Evolutionary conservation across 257 asterid genomes (phyloP).

Genomic region (Nicotiana tabacum): DNA sequence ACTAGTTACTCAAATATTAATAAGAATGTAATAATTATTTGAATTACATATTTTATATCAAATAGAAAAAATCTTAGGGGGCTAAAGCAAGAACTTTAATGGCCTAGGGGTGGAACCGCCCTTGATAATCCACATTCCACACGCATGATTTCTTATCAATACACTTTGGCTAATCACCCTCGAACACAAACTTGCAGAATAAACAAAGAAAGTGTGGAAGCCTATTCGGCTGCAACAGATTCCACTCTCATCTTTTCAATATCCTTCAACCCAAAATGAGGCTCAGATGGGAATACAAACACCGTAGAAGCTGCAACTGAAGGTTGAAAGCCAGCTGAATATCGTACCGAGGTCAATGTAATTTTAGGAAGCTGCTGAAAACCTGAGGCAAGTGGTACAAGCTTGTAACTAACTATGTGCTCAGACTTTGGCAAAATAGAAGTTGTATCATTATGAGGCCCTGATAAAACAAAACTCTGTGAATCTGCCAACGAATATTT

Average conservation of each 20-base stretch:
- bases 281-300: constrained; percentile 78
- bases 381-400: constrained; percentile 80
- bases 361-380: constrained; percentile 80
- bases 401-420: constrained; percentile 53
- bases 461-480: constrained; percentile 69
- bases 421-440: constrained; percentile 66
- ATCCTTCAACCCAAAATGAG: constrained; percentile 37
- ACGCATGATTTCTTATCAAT: not conserved
- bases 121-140: not conserved
- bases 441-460: constrained; percentile 75
- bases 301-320: constrained; percentile 56
- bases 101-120: too few relatives aligned
- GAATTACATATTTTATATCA: too few relatives aligned
- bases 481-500: constrained; percentile 79
- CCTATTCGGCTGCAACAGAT: constrained; percentile 26
- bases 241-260: constrained; percentile 16
- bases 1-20: too few relatives aligned
- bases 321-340: constrained; percentile 71
- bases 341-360: constrained; percentile 55
- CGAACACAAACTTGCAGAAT: not conserved
- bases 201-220: not conserved
- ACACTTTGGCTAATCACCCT: not conserved
- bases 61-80: too few relatives aligned
- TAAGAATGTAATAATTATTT: too few relatives aligned
- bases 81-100: too few relatives aligned